phyloP scores from a whole-genome alignment of 129 eudicot genomes.

The Lactuca sativa region DNA sequence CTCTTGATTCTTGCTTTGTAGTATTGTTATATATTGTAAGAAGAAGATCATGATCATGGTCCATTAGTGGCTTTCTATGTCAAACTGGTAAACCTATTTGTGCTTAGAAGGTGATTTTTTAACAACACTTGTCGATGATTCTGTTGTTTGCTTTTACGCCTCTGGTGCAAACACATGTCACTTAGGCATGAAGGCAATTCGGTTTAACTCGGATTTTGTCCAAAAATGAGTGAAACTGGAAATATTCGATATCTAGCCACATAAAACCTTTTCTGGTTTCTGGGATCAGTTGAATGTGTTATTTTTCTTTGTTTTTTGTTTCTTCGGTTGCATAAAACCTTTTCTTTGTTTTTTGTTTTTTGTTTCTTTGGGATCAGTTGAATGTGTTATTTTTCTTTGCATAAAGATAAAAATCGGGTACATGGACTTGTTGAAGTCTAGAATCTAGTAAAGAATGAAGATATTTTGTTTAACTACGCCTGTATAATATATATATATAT shows the following conservation, averaged over 20 bases:
- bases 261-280: not conserved
- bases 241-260: not conserved
- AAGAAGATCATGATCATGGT: not conserved
- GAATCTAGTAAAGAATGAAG: not conserved
- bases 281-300: not conserved
- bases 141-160: not conserved
- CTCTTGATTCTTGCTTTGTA: slow-evolving; percentile 11
- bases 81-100: not conserved
- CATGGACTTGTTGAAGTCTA: not conserved
- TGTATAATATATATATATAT: no score
- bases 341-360: no score
- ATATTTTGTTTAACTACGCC: not conserved
- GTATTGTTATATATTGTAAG: slow-evolving; percentile 3
- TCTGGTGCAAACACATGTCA: not conserved
- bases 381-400: not conserved
- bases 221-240: not conserved
- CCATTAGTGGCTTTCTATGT: not conserved
- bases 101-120: not conserved
- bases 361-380: not conserved
- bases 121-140: not conserved
- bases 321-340: not conserved
- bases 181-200: not conserved
- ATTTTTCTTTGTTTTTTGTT: no score
- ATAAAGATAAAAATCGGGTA: not conserved
- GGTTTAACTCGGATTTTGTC: not conserved